A percentile compares a stretch with the other conserved stretches of the same genome.
These are phyloP conservation scores for Edaphochlamys debaryana DNA, from an alignment of 139 green algal genomes.

Conservation along the genomic window DNA sequence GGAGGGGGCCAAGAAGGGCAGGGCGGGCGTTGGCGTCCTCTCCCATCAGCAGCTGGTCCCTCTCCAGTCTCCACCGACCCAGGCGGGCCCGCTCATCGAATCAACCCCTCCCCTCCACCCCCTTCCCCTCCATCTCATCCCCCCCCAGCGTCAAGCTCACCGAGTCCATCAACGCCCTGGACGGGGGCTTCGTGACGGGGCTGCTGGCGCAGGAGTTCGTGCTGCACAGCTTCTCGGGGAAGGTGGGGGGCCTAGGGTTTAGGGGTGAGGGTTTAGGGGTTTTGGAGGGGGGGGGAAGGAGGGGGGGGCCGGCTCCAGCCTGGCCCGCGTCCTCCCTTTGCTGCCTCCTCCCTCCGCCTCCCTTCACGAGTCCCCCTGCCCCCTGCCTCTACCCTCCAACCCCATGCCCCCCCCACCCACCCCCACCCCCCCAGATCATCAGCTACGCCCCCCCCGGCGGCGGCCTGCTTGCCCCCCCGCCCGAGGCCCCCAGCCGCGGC, in stretches of 20 bases:
- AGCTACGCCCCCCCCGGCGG: slow-evolving; percentile 49
- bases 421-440: slow-evolving; percentile 52
- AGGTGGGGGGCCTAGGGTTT: too few species aligned
- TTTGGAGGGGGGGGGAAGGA: too few species aligned
- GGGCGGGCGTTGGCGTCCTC: background rate
- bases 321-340: too few species aligned
- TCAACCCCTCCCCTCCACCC: background rate
- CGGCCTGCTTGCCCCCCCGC: slow-evolving; percentile 35
- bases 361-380: too few species aligned
- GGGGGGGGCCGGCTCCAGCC: too few species aligned
- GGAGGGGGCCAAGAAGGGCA: too few species aligned
- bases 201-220: slow-evolving; percentile 66
- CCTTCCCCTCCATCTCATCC: background rate
- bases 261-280: too few species aligned
- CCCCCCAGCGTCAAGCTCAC: slow-evolving; percentile 51
- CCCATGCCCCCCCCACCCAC: too few species aligned
- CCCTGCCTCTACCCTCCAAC: too few species aligned
- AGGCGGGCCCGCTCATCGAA: too few species aligned
- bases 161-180: slow-evolving; percentile 72
- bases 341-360: too few species aligned
- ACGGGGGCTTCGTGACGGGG: slow-evolving; percentile 72
- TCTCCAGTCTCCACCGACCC: too few species aligned
- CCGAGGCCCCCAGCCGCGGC: background rate
- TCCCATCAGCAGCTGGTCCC: background rate
- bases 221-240: slow-evolving; percentile 81